These are phyloP conservation scores for Leccinum fuscescens DNA, from an alignment of 1,284 basidiomycete species.

Conservation along the genomic window DNA sequence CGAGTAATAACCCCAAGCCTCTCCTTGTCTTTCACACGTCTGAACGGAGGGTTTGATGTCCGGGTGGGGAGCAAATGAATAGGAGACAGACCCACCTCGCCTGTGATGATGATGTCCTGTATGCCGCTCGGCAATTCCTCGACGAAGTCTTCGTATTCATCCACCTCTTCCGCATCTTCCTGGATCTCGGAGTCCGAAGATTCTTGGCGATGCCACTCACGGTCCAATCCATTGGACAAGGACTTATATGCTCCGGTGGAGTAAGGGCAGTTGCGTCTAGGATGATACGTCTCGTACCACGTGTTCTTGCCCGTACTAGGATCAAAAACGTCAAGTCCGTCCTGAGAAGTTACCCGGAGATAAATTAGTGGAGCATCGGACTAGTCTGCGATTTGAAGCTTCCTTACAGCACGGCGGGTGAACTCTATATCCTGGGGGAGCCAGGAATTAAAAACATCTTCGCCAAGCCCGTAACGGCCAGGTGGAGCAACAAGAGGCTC, in stretches of 20 bases:
- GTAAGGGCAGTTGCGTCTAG: constrained; percentile 35
- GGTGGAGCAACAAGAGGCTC: constrained; percentile 38
- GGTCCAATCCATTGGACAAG: constrained; percentile 22
- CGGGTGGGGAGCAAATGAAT: not conserved
- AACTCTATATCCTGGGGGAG: constrained; percentile 38
- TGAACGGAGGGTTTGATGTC: constrained; percentile 17
- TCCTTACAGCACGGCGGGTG: constrained; percentile 35
- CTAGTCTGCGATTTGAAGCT: not conserved
- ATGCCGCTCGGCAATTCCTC: constrained; percentile 39
- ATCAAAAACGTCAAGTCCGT: constrained; percentile 40
- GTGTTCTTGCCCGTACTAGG: constrained; percentile 34
- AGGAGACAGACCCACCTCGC: constrained; percentile 36
- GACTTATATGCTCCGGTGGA: constrained; percentile 34
- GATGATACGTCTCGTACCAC: constrained; percentile 44
- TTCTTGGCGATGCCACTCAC: constrained; percentile 28
- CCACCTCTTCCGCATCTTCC: constrained; percentile 29
- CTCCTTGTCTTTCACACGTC: constrained; percentile 42
- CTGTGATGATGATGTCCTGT: constrained; percentile 49
- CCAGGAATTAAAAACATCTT: constrained; percentile 47
- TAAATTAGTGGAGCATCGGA: constrained; percentile 8
- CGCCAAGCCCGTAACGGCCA: constrained; percentile 34
- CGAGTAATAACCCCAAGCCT: constrained; percentile 47
- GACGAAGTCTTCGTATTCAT: constrained; percentile 38
- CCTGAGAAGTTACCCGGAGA: constrained; percentile 30
- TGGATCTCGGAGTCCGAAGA: constrained; percentile 17